A percentile compares a stretch with the other conserved stretches of the same genome.
Conservation (phyloP, 352 stramenopile genomes). For the Phytophthora ohioensis region DNA sequence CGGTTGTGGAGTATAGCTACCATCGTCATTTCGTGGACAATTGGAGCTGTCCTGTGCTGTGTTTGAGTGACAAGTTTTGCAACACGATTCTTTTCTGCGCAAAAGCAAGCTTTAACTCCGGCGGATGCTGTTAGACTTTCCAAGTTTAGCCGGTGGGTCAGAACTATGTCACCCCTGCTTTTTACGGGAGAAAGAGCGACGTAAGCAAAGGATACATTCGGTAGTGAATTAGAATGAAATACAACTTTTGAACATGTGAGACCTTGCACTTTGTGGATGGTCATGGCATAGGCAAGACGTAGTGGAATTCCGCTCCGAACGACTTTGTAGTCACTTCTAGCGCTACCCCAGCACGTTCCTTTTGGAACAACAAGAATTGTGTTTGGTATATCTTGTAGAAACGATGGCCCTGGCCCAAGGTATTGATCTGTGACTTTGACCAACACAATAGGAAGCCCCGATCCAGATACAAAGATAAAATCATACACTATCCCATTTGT, state of each 20-base stretch:
- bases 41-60: not conserved
- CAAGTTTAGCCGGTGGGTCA: not conserved
- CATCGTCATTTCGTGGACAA: too few relatives aligned
- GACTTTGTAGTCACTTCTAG: not conserved
- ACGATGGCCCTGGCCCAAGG: not conserved
- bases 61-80: not conserved
- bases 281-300: slow-evolving; percentile 9
- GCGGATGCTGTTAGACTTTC: not conserved
- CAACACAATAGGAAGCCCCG: not conserved
- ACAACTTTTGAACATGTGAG: slow-evolving; percentile 4
- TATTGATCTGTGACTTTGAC: slow-evolving; percentile 3
- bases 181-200: slow-evolving; percentile 3
- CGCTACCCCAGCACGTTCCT: not conserved
- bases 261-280: slow-evolving; percentile 9
- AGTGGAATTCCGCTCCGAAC: not conserved
- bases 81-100: not conserved
- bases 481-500: slow-evolving; percentile 8
- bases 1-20: too few relatives aligned
- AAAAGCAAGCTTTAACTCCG: not conserved
- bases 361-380: slow-evolving; percentile 6
- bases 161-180: not conserved
- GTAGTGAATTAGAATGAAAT: not conserved
- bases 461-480: not conserved
- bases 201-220: slow-evolving; percentile 1
- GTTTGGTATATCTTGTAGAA: not conserved